These are phyloP conservation scores for Theileria parva DNA, from an alignment of 169 alveolate species.

Conservation along the genomic window DNA sequence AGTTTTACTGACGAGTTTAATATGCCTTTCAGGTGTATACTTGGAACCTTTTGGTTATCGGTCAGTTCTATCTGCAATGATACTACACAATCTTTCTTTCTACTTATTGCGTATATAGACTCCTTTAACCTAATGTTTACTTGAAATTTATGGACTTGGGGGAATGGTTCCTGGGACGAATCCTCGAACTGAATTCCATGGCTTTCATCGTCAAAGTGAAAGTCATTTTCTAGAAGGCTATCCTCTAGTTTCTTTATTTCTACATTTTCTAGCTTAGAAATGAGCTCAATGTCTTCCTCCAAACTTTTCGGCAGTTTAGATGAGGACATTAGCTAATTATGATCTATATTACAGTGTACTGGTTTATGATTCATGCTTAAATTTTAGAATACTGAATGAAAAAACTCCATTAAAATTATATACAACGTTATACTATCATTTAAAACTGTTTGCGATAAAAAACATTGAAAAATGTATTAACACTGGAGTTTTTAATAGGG, in stretches of 20 bases:
- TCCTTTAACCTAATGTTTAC: slow-evolving; percentile 11
- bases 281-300: slow-evolving; percentile 23
- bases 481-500: background rate
- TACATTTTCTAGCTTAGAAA: slow-evolving; percentile 32
- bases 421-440: background rate
- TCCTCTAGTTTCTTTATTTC: slow-evolving; percentile 28
- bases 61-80: slow-evolving; percentile 33
- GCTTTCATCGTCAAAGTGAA: slow-evolving; percentile 27
- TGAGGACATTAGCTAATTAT: slow-evolving; percentile 15
- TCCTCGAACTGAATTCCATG: slow-evolving; percentile 38
- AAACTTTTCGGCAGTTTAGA: slow-evolving; percentile 10
- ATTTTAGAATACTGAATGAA: no score
- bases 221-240: slow-evolving; percentile 9
- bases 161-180: background rate
- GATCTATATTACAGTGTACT: background rate
- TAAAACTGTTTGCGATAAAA: background rate
- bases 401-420: background rate
- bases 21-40: slow-evolving; percentile 17
- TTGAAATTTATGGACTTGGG: slow-evolving; percentile 19
- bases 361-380: background rate
- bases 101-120: slow-evolving; percentile 34
- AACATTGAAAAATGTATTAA: background rate
- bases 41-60: slow-evolving; percentile 8
- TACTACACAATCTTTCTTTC: slow-evolving; percentile 34
- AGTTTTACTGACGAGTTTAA: slow-evolving; percentile 25